Conservation (phyloP, 805 yeast genomes). For the Wickerhamomyces silvicola region DNA sequence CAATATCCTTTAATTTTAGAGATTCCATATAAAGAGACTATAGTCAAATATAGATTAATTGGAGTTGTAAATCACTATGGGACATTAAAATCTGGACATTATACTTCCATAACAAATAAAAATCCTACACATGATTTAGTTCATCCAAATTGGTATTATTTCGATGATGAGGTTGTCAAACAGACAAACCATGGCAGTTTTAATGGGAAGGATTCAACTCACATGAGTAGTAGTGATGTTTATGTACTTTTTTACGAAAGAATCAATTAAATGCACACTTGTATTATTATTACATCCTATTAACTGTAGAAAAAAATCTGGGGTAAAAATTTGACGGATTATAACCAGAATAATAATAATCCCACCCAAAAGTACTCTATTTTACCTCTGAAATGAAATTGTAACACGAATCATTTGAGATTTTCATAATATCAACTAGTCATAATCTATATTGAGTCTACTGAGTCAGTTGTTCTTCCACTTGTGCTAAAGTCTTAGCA, state of each 20-base stretch:
- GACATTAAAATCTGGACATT: conserved; percentile 66
- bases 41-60: conserved; percentile 41
- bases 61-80: conserved; percentile 72
- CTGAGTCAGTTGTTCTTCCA: too few relatives aligned
- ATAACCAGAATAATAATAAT: too few relatives aligned
- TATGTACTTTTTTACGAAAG: conserved; percentile 64
- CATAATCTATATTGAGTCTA: too few relatives aligned
- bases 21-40: conserved; percentile 35
- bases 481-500: too few relatives aligned
- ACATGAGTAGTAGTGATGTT: conserved; percentile 49
- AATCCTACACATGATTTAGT: conserved; percentile 29
- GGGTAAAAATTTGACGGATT: too few relatives aligned
- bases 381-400: too few relatives aligned
- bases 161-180: conserved; percentile 63
- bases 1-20: conserved; percentile 50
- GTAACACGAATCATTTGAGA: too few relatives aligned
- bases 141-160: conserved; percentile 58
- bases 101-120: conserved; percentile 59
- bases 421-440: too few relatives aligned
- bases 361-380: too few relatives aligned
- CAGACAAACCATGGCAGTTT: conserved; percentile 42
- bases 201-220: conserved; percentile 28
- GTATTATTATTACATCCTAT: too few relatives aligned
- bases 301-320: too few relatives aligned
- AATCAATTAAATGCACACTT: conserved; percentile 11